Base-by-base conservation (phyloP, 305 asterid species). In the Ajuga reptans region DNA sequence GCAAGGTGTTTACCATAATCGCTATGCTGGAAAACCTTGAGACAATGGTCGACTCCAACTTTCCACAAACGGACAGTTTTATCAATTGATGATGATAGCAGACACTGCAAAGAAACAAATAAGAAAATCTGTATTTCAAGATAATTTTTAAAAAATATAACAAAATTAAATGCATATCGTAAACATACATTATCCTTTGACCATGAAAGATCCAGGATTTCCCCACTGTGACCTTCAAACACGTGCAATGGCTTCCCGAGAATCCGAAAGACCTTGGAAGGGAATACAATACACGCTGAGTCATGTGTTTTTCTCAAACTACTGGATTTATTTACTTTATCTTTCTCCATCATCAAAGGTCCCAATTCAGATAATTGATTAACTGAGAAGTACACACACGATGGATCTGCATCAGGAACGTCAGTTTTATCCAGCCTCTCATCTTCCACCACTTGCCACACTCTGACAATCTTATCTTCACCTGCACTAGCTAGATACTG, bases 11-110 rank as follows among this genome's bases (percentile, higher is more conserved):
- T 81, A 90, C 97, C 97, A 77, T 87, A 91, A 79, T 91, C 88
- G 75, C 84, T 84, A 31, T 91, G 97, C 54, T 77, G 73, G 68
- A 91, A 91, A 64, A 86, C 78, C 83, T 75, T 80, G 70, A 87
- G 85, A 83, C 96, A 89, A 41, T 73, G 85, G 70, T 91, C 90
- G 59, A 69, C 75, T 71, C 96, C 97, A 74, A 91, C 88, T 67
- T 79, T 84, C 97, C 97, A 91, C 77, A 91, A 68, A 72, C 97
- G 89, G 73, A 87, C 97, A 39, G 95, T 91, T 82, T 87, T 89
- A 86, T 91, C 97, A 61, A 85, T 84, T 14, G 97, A 91, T 5
- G 93, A 86, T 14, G 97, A 89, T 39, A 91, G 87, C 74, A 91
- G 79, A 77, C 74, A 76, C 97, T 91, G 90, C 82, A 75, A 68